A percentile compares a stretch with the other conserved stretches of the same genome.
phyloP scores from a whole-genome alignment of 345 rosid genomes.

The Populus davidiana region DNA sequence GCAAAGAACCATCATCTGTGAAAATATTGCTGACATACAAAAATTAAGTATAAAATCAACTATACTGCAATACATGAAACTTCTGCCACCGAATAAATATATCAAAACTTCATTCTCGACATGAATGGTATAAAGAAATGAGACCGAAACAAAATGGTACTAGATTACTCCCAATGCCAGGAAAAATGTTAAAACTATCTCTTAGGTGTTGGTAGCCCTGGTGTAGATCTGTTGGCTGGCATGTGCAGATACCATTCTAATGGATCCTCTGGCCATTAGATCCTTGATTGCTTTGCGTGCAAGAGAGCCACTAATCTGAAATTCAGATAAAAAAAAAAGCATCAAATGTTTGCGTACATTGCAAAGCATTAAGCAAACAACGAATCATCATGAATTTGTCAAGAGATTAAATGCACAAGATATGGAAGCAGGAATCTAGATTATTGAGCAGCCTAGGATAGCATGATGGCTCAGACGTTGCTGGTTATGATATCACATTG shows the following conservation, averaged over 20 bases:
- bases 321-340: neutral
- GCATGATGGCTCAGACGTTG: slow-evolving; percentile 13
- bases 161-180: neutral
- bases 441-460: neutral
- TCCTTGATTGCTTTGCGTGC: slow-evolving; percentile 70
- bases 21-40: neutral
- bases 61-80: neutral
- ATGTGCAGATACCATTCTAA: slow-evolving; percentile 63
- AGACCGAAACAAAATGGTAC: neutral
- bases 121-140: neutral
- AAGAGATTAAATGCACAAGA: neutral
- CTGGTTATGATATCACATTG: slow-evolving; percentile 1
- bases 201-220: slow-evolving; percentile 63
- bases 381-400: neutral
- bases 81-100: neutral
- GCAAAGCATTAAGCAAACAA: neutral
- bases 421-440: neutral
- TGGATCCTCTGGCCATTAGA: slow-evolving; percentile 63
- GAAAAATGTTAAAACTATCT: neutral
- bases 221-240: slow-evolving; percentile 79
- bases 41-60: neutral
- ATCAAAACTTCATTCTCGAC: neutral
- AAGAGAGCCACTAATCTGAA: slow-evolving; percentile 54
- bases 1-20: neutral
- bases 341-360: neutral